These are phyloP conservation scores for Pseudonectria buxi DNA, from an alignment of 2,329 filamentous ascomycete genomes.

Conservation along the genomic window DNA sequence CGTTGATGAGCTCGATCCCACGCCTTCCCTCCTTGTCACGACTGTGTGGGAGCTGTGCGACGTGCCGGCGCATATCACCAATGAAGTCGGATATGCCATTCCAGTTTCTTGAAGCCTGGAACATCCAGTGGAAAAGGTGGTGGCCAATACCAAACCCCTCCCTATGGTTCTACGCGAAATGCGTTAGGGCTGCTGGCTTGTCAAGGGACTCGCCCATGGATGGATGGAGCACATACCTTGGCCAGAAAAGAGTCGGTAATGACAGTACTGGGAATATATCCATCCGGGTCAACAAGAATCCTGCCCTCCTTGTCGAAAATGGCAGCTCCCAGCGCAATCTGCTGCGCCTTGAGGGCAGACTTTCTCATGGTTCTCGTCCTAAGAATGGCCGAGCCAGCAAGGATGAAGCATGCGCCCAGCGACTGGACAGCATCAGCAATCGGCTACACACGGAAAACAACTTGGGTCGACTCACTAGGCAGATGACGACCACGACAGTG, in stretches of 20 bases:
- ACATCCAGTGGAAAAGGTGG: slow-evolving; percentile 82
- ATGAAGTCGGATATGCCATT: slow-evolving; percentile 59
- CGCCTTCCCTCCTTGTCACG: slow-evolving; percentile 15
- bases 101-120: slow-evolving; percentile 76
- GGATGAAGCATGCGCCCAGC: slow-evolving; percentile 52
- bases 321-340: slow-evolving; percentile 53
- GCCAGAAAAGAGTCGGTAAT: slow-evolving; percentile 74
- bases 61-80: slow-evolving; percentile 63
- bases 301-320: slow-evolving; percentile 62
- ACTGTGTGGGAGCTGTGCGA: slow-evolving; percentile 42
- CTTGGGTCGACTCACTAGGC: slow-evolving; percentile 46
- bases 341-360: slow-evolving; percentile 53
- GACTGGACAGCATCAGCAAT: slow-evolving; percentile 37
- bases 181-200: too few species aligned
- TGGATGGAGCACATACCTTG: slow-evolving; percentile 35
- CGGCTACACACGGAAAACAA: not conserved
- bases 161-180: slow-evolving; percentile 36
- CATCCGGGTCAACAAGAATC: slow-evolving; percentile 63
- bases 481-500: slow-evolving; percentile 67
- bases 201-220: not conserved
- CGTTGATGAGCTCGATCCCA: slow-evolving; percentile 41
- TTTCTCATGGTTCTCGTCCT: slow-evolving; percentile 45
- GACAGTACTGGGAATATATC: slow-evolving; percentile 63
- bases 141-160: slow-evolving; percentile 73
- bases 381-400: slow-evolving; percentile 49